Conservation (phyloP, 2,329 filamentous ascomycete genomes). For the Colletotrichum liriopes region DNA sequence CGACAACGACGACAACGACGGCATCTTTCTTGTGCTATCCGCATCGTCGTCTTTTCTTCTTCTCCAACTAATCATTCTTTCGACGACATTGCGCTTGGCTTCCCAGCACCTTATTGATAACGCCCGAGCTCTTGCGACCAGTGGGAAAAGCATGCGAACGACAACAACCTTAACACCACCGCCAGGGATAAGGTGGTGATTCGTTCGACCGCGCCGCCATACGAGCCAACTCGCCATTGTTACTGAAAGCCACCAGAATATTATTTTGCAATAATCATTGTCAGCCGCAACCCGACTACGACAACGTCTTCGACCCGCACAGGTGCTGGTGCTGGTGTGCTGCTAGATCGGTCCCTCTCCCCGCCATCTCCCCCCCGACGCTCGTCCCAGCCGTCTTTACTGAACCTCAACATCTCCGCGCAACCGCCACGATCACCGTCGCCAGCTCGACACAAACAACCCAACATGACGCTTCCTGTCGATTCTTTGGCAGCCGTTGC, state of each 20-base stretch:
- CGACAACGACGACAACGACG: background rate
- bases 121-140: slow-evolving; percentile 24
- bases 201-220: slow-evolving; percentile 24
- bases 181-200: slow-evolving; percentile 42
- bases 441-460: slow-evolving; percentile 35
- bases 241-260: background rate
- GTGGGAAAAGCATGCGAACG: slow-evolving; percentile 40
- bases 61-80: slow-evolving; percentile 16
- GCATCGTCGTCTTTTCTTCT: slow-evolving; percentile 7
- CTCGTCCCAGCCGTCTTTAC: slow-evolving; percentile 30
- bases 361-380: slow-evolving; percentile 29
- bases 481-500: slow-evolving; percentile 47
- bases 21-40: slow-evolving; percentile 1
- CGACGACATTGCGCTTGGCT: slow-evolving; percentile 9
- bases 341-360: slow-evolving; percentile 15
- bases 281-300: background rate
- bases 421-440: slow-evolving; percentile 43
- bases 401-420: slow-evolving; percentile 18
- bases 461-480: slow-evolving; percentile 54
- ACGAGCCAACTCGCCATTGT: slow-evolving; percentile 2
- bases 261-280: slow-evolving; percentile 1
- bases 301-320: slow-evolving; percentile 16
- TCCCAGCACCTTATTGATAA: slow-evolving; percentile 7
- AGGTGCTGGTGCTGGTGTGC: slow-evolving; percentile 20
- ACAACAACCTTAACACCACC: slow-evolving; percentile 26